Evolutionary conservation across 495 filamentous ascomycete genomes (phyloP).

Genomic region (Aspergillus sclerotiicarbonarius): DNA sequence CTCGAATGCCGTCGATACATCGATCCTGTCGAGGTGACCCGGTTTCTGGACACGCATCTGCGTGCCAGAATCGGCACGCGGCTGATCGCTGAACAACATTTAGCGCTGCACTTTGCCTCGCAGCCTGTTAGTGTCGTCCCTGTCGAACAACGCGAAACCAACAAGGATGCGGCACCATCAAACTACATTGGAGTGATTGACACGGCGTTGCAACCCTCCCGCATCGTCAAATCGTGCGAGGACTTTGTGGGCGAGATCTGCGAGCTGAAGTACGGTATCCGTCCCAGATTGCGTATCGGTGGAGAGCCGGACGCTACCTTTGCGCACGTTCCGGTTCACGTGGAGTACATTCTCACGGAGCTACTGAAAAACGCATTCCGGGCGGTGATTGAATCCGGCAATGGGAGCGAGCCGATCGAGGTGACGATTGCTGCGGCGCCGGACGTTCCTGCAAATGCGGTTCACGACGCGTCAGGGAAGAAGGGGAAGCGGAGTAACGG

Average conservation of each 20-base stretch:
- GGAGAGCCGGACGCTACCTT: slow-evolving; percentile 79
- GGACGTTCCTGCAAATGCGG: slow-evolving; percentile 41
- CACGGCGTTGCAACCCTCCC: slow-evolving; percentile 79
- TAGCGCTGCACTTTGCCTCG: slow-evolving; percentile 84
- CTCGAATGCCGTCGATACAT: slow-evolving; percentile 90
- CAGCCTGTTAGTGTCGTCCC: slow-evolving; percentile 60
- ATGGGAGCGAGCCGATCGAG: slow-evolving; percentile 76
- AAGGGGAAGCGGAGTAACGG: background rate
- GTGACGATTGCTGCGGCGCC: slow-evolving; percentile 90
- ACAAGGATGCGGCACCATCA: slow-evolving; percentile 51
- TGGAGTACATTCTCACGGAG: slow-evolving; percentile 96
- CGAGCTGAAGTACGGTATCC: slow-evolving; percentile 90
- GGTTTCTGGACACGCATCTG: slow-evolving; percentile 90
- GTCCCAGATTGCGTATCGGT: slow-evolving; percentile 76
- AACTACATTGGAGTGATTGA: slow-evolving; percentile 97
- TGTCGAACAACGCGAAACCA: background rate
- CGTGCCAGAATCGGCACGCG: slow-evolving; percentile 91
- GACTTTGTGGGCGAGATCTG: slow-evolving; percentile 93
- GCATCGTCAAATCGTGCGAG: slow-evolving; percentile 76
- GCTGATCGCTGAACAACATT: slow-evolving; percentile 93
- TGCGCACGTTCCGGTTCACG: slow-evolving; percentile 89
- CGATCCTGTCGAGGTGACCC: slow-evolving; percentile 71
- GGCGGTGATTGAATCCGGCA: slow-evolving; percentile 79
- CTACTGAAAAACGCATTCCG: slow-evolving; percentile 96
- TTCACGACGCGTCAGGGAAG: background rate